These are phyloP conservation scores for Eucalyptus globulus DNA, from an alignment of 345 rosid genomes.

Conservation along the genomic window DNA sequence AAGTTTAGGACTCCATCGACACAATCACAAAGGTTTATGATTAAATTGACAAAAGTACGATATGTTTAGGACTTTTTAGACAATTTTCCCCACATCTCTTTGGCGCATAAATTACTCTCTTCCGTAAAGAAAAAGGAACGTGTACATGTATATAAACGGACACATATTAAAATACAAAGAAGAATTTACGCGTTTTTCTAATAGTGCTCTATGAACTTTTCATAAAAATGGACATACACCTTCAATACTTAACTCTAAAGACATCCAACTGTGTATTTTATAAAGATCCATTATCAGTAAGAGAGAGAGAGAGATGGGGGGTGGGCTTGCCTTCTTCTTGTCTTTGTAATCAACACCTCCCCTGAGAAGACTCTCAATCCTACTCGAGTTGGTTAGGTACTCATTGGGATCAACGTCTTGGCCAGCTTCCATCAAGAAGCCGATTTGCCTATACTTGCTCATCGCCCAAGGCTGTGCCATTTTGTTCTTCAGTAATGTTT, in stretches of 20 bases:
- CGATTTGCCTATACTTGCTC: no score
- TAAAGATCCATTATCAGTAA: not conserved
- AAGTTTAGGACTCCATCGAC: rapidly evolving
- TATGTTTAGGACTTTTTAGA: rapidly evolving
- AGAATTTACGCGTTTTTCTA: rapidly evolving
- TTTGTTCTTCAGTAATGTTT: no score
- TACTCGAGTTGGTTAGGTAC: rapidly evolving
- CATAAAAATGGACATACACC: not conserved
- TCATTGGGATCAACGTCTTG: not conserved
- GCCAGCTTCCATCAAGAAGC: no score
- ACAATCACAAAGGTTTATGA: rapidly evolving
- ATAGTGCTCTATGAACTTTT: not conserved
- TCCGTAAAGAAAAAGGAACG: not conserved
- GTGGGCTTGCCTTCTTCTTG: not conserved
- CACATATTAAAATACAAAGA: not conserved
- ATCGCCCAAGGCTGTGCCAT: no score
- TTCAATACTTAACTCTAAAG: not conserved
- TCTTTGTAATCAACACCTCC: rapidly evolving
- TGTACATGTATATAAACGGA: not conserved
- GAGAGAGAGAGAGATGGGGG: not conserved
- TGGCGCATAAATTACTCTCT: not conserved
- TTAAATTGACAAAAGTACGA: rapidly evolving
- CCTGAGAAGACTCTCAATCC: rapidly evolving
- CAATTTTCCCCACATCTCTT: not conserved
- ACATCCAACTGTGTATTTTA: not conserved